Evolutionary conservation across 2,329 filamentous ascomycete genomes (phyloP).

Genomic region (Talaromyces funiculosus): DNA sequence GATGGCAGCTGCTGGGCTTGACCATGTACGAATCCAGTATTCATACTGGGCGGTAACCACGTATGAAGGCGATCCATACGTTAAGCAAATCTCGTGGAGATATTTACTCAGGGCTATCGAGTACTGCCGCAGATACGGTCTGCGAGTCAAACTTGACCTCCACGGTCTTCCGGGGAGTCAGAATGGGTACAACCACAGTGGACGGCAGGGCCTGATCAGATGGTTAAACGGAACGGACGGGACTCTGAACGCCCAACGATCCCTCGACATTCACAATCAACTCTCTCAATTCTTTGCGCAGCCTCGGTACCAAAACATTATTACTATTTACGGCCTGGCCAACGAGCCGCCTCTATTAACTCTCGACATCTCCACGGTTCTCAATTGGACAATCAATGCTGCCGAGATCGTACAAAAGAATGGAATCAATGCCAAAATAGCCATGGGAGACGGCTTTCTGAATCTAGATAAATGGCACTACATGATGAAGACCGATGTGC

Average conservation of each 20-base stretch:
- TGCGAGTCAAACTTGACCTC: slow-evolving; percentile 87
- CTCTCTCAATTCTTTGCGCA: slow-evolving; percentile 91
- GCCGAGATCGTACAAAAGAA: slow-evolving; percentile 69
- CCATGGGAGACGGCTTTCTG: slow-evolving; percentile 94
- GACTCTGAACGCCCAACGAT: slow-evolving; percentile 68
- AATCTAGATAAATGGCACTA: slow-evolving; percentile 88
- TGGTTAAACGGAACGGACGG: slow-evolving; percentile 94
- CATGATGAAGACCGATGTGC: slow-evolving; percentile 60
- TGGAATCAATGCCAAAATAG: slow-evolving; percentile 65
- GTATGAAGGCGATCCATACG: slow-evolving; percentile 81
- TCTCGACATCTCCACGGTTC: slow-evolving; percentile 60
- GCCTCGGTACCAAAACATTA: slow-evolving; percentile 82
- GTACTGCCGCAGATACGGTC: slow-evolving; percentile 84
- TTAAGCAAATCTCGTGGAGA: slow-evolving; percentile 81
- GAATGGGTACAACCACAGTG: slow-evolving; percentile 97
- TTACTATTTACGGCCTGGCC: slow-evolving; percentile 87
- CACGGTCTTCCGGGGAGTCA: slow-evolving; percentile 90
- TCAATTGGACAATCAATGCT: slow-evolving; percentile 73
- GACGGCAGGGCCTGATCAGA: slow-evolving; percentile 68
- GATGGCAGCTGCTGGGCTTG: slow-evolving; percentile 80
- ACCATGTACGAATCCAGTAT: slow-evolving; percentile 94
- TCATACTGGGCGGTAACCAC: slow-evolving; percentile 90
- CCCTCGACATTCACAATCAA: slow-evolving; percentile 79
- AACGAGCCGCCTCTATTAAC: slow-evolving; percentile 89
- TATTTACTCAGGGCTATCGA: slow-evolving; percentile 91